A percentile compares a stretch with the other conserved stretches of the same genome.
phyloP scores from a whole-genome alignment of 169 alveolate species.

The Babesia ovata region DNA sequence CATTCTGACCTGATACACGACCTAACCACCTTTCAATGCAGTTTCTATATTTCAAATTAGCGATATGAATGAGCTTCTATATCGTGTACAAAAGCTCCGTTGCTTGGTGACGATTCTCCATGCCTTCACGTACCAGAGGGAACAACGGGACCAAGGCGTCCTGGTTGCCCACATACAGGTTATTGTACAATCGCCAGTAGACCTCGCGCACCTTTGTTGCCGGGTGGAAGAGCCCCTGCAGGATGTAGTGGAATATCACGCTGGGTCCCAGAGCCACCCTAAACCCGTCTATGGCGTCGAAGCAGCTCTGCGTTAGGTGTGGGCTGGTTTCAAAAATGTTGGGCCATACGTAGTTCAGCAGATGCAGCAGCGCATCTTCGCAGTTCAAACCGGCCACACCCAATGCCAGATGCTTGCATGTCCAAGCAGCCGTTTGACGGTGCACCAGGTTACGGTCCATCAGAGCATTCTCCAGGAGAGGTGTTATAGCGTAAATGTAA shows the following conservation, averaged over 20 bases:
- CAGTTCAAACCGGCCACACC: slow-evolving; percentile 93
- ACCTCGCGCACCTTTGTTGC: slow-evolving; percentile 95
- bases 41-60: not conserved
- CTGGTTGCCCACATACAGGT: slow-evolving; percentile 97
- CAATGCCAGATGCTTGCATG: slow-evolving; percentile 96
- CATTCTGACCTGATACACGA: slow-evolving; percentile 5
- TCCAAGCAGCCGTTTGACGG: slow-evolving; percentile 98
- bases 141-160: slow-evolving; percentile 95
- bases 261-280: slow-evolving; percentile 99
- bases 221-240: slow-evolving; percentile 99
- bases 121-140: slow-evolving; percentile 83
- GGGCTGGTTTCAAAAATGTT: slow-evolving; percentile 99
- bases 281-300: slow-evolving; percentile 98
- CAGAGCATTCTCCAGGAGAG: slow-evolving; percentile 98
- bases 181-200: slow-evolving; percentile 99
- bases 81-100: slow-evolving; percentile 61
- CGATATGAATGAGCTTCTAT: not conserved
- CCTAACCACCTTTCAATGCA: not conserved
- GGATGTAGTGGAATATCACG: slow-evolving; percentile 90
- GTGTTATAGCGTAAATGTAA: slow-evolving; percentile 96
- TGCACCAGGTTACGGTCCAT: slow-evolving; percentile 99
- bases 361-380: slow-evolving; percentile 96
- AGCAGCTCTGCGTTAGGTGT: slow-evolving; percentile 94
- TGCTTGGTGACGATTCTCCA: slow-evolving; percentile 58
- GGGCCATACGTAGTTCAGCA: slow-evolving; percentile 99